Evolutionary conservation across 768 basidiomycete species (phyloP).

Genomic region (Suillus alpinus): DNA sequence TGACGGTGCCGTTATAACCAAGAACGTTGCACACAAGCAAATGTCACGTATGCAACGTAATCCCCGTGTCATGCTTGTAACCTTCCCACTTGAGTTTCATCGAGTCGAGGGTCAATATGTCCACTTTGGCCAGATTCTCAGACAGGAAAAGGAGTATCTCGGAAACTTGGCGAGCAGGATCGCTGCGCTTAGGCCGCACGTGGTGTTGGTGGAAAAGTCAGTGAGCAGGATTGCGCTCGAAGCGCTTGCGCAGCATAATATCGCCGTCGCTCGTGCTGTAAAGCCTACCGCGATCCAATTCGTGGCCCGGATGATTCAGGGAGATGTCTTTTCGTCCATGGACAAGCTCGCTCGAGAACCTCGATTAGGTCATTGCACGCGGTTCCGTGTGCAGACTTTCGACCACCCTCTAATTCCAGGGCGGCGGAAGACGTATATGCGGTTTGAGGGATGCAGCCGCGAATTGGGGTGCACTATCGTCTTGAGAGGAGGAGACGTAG

Average conservation of each 20-base stretch:
- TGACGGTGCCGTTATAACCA: conserved; percentile 94
- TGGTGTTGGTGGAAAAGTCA: conserved; percentile 88
- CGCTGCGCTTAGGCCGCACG: conserved; percentile 85
- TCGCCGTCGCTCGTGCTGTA: conserved; percentile 87
- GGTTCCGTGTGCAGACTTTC: conserved; percentile 88
- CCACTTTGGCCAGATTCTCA: conserved; percentile 85
- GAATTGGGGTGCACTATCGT: conserved; percentile 96
- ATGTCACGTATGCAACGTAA: conserved; percentile 83
- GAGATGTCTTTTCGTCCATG: conserved; percentile 93
- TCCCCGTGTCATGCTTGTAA: conserved; percentile 94
- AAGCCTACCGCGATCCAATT: conserved; percentile 85
- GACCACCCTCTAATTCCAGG: conserved; percentile 96
- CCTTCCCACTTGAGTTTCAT: conserved; percentile 92
- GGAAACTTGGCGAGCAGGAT: conserved; percentile 85
- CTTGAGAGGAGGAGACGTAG: conserved; percentile 81
- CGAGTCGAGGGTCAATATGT: conserved; percentile 91
- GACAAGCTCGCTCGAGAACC: conserved; percentile 90
- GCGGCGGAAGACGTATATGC: conserved; percentile 92
- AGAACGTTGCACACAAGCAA: conserved; percentile 95
- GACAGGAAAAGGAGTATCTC: conserved; percentile 92
- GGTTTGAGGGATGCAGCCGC: conserved; percentile 92
- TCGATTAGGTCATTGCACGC: conserved; percentile 81
- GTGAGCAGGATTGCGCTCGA: conserved; percentile 91
- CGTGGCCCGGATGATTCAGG: conserved; percentile 91
- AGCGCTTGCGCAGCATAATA: conserved; percentile 76